Evolutionary conservation across 352 stramenopile species (phyloP).

Genomic region (Pythium oligandrum): DNA sequence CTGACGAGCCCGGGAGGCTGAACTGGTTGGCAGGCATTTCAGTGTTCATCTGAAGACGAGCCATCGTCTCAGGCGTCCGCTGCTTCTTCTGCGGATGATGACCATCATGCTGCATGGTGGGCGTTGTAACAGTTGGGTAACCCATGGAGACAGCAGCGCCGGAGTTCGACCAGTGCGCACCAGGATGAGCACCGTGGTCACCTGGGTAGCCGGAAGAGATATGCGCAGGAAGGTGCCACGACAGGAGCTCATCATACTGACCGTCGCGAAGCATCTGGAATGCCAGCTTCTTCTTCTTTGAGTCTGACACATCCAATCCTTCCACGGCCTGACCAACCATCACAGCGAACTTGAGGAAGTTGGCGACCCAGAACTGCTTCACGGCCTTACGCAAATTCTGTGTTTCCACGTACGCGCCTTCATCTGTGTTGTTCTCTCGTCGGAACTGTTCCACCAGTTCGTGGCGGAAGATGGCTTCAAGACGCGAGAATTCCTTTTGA

Average conservation of each 20-base stretch:
- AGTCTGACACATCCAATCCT: slow-evolving; percentile 69
- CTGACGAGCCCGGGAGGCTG: slow-evolving; percentile 2
- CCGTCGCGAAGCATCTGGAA: slow-evolving; percentile 74
- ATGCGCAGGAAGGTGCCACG: slow-evolving; percentile 38
- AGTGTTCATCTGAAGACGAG: slow-evolving; percentile 14
- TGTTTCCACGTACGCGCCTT: slow-evolving; percentile 66
- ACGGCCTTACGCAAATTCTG: slow-evolving; percentile 68
- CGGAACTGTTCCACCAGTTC: slow-evolving; percentile 79
- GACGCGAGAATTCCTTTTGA: slow-evolving; percentile 64
- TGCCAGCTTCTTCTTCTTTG: slow-evolving; percentile 80
- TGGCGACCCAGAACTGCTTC: slow-evolving; percentile 83
- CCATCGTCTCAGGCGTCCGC: slow-evolving; percentile 21
- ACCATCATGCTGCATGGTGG: background rate
- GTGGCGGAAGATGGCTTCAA: slow-evolving; percentile 74
- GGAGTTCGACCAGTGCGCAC: no score
- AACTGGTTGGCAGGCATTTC: slow-evolving; percentile 7
- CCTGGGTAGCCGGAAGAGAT: no score
- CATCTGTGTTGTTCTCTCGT: slow-evolving; percentile 80
- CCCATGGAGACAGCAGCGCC: no score
- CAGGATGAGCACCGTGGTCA: no score
- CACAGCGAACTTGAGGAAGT: slow-evolving; percentile 82
- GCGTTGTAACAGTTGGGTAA: no score
- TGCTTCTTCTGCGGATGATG: slow-evolving; percentile 20
- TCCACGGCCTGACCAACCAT: slow-evolving; percentile 68
- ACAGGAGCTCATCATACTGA: slow-evolving; percentile 70